A percentile compares a stretch with the other conserved stretches of the same genome.
Conservation (phyloP, 208 protist genomes). For the Porcisia deanei region DNA sequence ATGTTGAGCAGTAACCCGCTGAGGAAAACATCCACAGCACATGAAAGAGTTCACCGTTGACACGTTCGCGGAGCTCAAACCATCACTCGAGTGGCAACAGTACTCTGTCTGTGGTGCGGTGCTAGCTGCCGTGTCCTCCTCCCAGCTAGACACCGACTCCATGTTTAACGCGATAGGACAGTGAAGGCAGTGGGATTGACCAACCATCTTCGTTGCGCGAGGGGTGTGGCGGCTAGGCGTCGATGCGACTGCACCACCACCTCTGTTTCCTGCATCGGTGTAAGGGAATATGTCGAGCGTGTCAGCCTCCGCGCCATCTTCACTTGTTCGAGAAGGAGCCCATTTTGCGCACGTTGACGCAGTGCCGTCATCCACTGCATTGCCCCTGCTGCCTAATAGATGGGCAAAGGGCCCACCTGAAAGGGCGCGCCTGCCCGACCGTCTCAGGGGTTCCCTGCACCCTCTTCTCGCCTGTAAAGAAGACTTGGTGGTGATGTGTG, state of each 20-base stretch:
- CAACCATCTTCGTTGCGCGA: not conserved
- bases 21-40: not conserved
- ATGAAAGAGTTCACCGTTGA: not conserved
- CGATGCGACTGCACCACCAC: not conserved
- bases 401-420: not conserved
- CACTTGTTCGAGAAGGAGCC: not conserved
- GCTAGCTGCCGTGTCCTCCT: not conserved
- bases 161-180: slow-evolving; percentile 8
- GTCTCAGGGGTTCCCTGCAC: slow-evolving; percentile 6
- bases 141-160: slow-evolving; percentile 39
- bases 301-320: not conserved
- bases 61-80: not conserved
- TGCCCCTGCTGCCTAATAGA: not conserved
- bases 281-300: not conserved
- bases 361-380: not conserved
- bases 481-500: not conserved
- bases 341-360: not conserved
- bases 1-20: not conserved
- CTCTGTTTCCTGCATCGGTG: not conserved
- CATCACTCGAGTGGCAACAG: not conserved
- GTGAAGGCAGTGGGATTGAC: slow-evolving; percentile 9
- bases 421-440: not conserved
- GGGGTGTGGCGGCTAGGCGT: not conserved
- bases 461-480: slow-evolving; percentile 2
- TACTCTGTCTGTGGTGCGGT: not conserved